These are phyloP conservation scores for Basidiobolus heterosporus DNA, from an alignment of 371 early-diverging fungal genomes.

Conservation along the genomic window DNA sequence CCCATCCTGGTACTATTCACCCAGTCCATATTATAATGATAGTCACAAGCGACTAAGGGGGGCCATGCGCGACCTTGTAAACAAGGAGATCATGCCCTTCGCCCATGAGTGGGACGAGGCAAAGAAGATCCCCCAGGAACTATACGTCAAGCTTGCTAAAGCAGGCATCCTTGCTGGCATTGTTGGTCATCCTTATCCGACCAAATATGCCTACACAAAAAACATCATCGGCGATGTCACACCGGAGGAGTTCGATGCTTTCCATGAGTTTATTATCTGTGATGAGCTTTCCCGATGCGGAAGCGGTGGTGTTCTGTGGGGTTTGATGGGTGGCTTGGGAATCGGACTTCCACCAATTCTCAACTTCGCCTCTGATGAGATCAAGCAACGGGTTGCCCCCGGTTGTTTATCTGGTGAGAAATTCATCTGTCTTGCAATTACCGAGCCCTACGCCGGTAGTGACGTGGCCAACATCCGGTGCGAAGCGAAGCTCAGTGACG, in stretches of 20 bases:
- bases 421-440: slow-evolving; percentile 58
- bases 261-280: slow-evolving; percentile 56
- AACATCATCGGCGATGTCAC: slow-evolving; percentile 19
- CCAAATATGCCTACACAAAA: slow-evolving; percentile 13
- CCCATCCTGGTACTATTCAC: slow-evolving; percentile 70
- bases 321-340: slow-evolving; percentile 51
- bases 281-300: slow-evolving; percentile 75
- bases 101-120: slow-evolving; percentile 76
- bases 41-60: slow-evolving; percentile 54
- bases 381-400: slow-evolving; percentile 50
- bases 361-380: slow-evolving; percentile 46
- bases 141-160: slow-evolving; percentile 53
- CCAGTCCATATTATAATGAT: slow-evolving; percentile 61
- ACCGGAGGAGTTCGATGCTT: slow-evolving; percentile 46
- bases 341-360: slow-evolving; percentile 69
- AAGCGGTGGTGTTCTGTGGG: slow-evolving; percentile 75
- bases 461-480: slow-evolving; percentile 67
- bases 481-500: slow-evolving; percentile 52
- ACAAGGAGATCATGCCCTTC: slow-evolving; percentile 64
- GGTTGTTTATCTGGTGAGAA: slow-evolving; percentile 55
- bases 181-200: slow-evolving; percentile 24
- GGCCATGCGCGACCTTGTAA: slow-evolving; percentile 52
- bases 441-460: slow-evolving; percentile 49
- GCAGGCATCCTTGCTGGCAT: slow-evolving; percentile 53
- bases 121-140: slow-evolving; percentile 44